These are phyloP conservation scores for Blastomyces gilchristii DNA, from an alignment of 2,329 filamentous ascomycete species.

Conservation along the genomic window DNA sequence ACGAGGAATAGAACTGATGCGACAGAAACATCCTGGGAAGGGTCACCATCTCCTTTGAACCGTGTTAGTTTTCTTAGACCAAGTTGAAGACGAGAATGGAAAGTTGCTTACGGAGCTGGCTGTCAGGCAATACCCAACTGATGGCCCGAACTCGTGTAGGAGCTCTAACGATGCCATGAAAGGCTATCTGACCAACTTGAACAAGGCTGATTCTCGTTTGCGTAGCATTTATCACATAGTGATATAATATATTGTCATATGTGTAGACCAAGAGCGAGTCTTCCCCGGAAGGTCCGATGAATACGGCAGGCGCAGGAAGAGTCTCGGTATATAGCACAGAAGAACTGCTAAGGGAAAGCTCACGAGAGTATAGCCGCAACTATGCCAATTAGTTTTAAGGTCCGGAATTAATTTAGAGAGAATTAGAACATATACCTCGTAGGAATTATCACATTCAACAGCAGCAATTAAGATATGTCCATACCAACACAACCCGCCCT, in stretches of 20 bases:
- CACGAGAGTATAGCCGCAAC: conserved; percentile 85
- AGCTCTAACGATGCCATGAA: conserved; percentile 90
- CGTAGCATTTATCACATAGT: conserved; percentile 74
- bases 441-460: conserved; percentile 72
- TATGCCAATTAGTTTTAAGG: conserved; percentile 23
- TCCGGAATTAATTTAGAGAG: background rate
- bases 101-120: conserved; percentile 55
- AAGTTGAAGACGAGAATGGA: background rate
- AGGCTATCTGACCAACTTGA: conserved; percentile 95
- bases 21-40: conserved; percentile 86
- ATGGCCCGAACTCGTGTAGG: conserved; percentile 85
- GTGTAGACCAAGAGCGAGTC: conserved; percentile 96
- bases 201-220: conserved; percentile 65
- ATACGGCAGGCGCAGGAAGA: conserved; percentile 75
- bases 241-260: conserved; percentile 89
- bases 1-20: conserved; percentile 94
- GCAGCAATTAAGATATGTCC: conserved; percentile 90
- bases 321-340: conserved; percentile 66
- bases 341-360: conserved; percentile 62
- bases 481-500: conserved; percentile 98
- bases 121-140: conserved; percentile 90
- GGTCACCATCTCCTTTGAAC: conserved; percentile 63
- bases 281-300: conserved; percentile 79
- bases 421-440: conserved; percentile 46
- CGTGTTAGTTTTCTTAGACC: conserved; percentile 13